Evolutionary conservation across 2,329 filamentous ascomycete genomes (phyloP).

Genomic region (Fusarium udum): DNA sequence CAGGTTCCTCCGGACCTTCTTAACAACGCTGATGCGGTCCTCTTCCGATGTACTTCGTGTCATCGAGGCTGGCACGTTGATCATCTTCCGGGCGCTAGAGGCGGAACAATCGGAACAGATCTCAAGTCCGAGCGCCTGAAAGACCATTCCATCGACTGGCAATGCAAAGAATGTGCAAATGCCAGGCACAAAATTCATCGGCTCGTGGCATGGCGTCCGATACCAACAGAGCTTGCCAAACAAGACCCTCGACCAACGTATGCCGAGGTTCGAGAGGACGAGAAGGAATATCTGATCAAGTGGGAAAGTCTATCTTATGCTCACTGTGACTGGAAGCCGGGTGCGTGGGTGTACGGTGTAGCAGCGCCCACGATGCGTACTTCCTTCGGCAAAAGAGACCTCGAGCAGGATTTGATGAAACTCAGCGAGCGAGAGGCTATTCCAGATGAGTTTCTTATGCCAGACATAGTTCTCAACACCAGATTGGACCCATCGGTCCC

Average conservation of each 20-base stretch:
- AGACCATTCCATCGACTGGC: conserved; percentile 80
- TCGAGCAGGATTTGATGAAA: conserved; percentile 66
- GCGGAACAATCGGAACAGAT: conserved; percentile 48
- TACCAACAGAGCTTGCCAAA: conserved; percentile 40
- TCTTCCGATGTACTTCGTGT: conserved; percentile 86
- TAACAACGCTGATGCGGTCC: conserved; percentile 78
- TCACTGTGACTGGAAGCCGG: conserved; percentile 86
- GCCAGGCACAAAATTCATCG: conserved; percentile 73
- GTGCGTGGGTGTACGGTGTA: conserved; percentile 86
- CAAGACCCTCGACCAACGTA: conserved; percentile 23
- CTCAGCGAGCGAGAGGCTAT: conserved; percentile 81
- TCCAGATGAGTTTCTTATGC: conserved; percentile 83
- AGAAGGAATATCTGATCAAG: conserved; percentile 93
- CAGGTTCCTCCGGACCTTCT: conserved; percentile 69
- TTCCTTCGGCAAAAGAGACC: conserved; percentile 78
- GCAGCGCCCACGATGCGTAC: conserved; percentile 71
- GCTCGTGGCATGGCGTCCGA: conserved; percentile 90
- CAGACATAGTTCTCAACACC: conserved; percentile 90
- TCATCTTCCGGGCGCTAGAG: conserved; percentile 71
- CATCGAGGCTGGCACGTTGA: conserved; percentile 84
- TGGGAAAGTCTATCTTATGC: conserved; percentile 86
- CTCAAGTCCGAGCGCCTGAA: conserved; percentile 64
- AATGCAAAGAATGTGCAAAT: conserved; percentile 79
- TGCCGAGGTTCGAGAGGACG: conserved; percentile 65
- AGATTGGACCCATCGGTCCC: conserved; percentile 62